Base-by-base conservation (phyloP, 805 yeast species). In the Yarrowia sp. region DNA sequence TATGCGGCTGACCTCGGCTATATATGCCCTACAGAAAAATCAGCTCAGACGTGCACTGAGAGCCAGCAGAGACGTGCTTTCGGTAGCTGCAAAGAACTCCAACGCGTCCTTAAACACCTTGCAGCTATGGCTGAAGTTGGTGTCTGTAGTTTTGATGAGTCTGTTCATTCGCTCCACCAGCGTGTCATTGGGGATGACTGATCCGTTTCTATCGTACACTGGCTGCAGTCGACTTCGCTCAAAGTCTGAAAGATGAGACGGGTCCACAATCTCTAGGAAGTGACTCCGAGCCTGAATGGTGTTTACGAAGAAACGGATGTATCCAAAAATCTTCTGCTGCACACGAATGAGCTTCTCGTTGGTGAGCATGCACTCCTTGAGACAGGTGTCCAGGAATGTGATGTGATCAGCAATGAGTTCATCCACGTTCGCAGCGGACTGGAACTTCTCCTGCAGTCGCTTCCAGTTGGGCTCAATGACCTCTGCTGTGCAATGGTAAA, bases 361-460 rank as follows among this genome's bases (percentile, higher is more conserved):
- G 1, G 92, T 86, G 63, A 89, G 77, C 72, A 89, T 79, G 11
- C 91, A 84, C 68, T 87, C 89, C 67, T 84, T 81, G 68, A 90
- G 73, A 21, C 86, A 79, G 2, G 86, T 82, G 71, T 86, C 88
- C 67, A 90, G 76, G 69, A 82, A 86, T 9, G 81, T 77, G 48
- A 85, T 83, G 64, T 88, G 79, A 32, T 75, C 75, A n/a, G 71
- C 71, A 66, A 78, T 77, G 4, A 86, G 71, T 28, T 75, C 70
- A 65, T 81, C 83, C 65, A 84, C 79, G 40, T 80, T 76, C 1
- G 69, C 70, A 14, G 75, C 71, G 4, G 68, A 66, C 1, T 68
- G 71, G 56, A 77, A 68, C 3, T 72, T 68, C 0, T 46, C 41
- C 44, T 71, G 68, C 26, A 89, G 77, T 32, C 73, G 76, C 1